Evolutionary conservation across 768 basidiomycete genomes (phyloP).

Genomic region (Lactifluus hygrophoroides): DNA sequence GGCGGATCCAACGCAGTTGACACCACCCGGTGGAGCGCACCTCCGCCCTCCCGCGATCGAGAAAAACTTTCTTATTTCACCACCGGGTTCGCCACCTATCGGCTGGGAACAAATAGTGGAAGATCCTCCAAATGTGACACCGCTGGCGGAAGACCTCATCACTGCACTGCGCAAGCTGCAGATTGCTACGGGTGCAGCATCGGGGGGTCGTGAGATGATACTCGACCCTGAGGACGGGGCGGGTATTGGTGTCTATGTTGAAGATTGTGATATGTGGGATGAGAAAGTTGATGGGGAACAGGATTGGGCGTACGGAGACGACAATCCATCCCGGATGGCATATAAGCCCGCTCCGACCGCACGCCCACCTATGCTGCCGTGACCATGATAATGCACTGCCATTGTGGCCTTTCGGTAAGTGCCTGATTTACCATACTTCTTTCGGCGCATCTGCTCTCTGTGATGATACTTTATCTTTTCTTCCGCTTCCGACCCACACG

Average conservation of each 20-base stretch:
- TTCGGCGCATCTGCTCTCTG: conserved; percentile 17
- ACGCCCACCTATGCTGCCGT: conserved; percentile 41
- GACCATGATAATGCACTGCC: conserved; percentile 15
- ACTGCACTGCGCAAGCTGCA: conserved; percentile 67
- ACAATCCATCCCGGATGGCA: conserved; percentile 38
- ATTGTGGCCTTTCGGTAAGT: conserved; percentile 20
- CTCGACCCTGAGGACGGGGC: conserved; percentile 60
- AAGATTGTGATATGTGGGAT: conserved; percentile 50
- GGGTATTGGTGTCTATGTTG: conserved; percentile 72
- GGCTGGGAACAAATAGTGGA: conserved; percentile 93
- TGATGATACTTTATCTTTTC: conserved; percentile 57
- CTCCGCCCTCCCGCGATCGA: conserved; percentile 72
- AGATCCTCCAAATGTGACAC: conserved; percentile 77
- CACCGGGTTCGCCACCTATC: conserved; percentile 93
- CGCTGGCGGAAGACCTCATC: conserved; percentile 85
- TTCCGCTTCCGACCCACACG: conserved; percentile 66
- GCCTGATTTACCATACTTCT: background rate
- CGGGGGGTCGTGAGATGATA: conserved; percentile 43
- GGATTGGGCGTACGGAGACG: conserved; percentile 55
- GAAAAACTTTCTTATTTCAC: conserved; percentile 96
- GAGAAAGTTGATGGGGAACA: conserved; percentile 24
- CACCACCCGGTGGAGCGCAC: conserved; percentile 22
- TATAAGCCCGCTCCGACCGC: conserved; percentile 48
- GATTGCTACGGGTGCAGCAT: conserved; percentile 29
- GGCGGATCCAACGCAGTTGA: conserved; percentile 55